Evolutionary conservation across 2,329 filamentous ascomycete genomes (phyloP).

Genomic region (Microcyclospora pomicola): DNA sequence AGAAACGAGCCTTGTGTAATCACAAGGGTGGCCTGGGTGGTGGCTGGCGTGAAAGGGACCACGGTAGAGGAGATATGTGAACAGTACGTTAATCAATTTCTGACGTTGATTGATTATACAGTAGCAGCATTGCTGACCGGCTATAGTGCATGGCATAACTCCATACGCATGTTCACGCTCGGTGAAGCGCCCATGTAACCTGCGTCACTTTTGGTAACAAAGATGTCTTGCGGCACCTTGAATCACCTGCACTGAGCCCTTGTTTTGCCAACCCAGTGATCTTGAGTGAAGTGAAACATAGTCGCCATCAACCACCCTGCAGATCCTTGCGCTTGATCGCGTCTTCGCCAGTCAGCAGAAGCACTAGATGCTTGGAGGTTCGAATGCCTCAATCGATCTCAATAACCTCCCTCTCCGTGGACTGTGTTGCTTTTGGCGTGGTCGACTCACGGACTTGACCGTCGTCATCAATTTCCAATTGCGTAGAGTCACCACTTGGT

Average conservation of each 20-base stretch:
- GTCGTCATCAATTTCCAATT: slow-evolving; percentile 9
- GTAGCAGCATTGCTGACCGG: slow-evolving; percentile 15
- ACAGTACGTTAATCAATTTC: slow-evolving; percentile 38
- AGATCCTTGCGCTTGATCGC: too few relatives aligned
- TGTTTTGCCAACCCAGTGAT: too few relatives aligned
- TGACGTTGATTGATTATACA: slow-evolving; percentile 1
- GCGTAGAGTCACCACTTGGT: slow-evolving; percentile 1
- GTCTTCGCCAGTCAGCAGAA: too few relatives aligned
- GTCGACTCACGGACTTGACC: slow-evolving; percentile 3
- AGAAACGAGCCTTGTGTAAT: slow-evolving; percentile 88
- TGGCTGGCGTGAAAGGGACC: slow-evolving; percentile 74
- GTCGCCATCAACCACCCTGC: too few relatives aligned
- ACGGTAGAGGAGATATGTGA: slow-evolving; percentile 71
- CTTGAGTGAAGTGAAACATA: too few relatives aligned
- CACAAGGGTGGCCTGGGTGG: slow-evolving; percentile 70
- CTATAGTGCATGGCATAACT: slow-evolving; percentile 59
- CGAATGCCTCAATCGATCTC: slow-evolving; percentile 6
- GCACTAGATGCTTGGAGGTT: not conserved
- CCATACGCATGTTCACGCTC: slow-evolving; percentile 62
- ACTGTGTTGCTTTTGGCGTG: not conserved
- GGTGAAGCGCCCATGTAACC: slow-evolving; percentile 28
- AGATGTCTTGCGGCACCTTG: too few relatives aligned
- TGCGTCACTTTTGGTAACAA: too few relatives aligned
- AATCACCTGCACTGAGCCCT: too few relatives aligned
- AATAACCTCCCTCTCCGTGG: slow-evolving; percentile 3